These are phyloP conservation scores for Neurospora sp. DNA, from an alignment of 495 filamentous ascomycete species.

Conservation along the genomic window DNA sequence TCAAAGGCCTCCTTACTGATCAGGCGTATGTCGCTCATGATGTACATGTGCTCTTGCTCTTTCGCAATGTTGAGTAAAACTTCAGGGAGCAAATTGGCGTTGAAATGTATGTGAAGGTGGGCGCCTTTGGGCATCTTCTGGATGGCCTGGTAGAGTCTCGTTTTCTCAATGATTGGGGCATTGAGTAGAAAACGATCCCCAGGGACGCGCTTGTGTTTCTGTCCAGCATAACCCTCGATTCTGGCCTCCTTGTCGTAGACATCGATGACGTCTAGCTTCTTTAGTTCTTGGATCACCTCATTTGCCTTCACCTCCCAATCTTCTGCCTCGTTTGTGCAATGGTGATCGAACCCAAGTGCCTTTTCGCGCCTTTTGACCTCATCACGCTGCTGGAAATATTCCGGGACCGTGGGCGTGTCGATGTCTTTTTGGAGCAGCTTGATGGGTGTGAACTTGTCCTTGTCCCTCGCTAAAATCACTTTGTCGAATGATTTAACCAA, in stretches of 20 bases:
- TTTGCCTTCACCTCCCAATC: slow-evolving; percentile 20
- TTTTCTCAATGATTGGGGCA: slow-evolving; percentile 35
- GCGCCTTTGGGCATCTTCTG: slow-evolving; percentile 42
- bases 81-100: slow-evolving; percentile 39
- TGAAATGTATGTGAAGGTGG: slow-evolving; percentile 49
- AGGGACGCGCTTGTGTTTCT: slow-evolving; percentile 21
- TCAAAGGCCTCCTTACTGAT: slow-evolving; percentile 14
- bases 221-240: slow-evolving; percentile 18
- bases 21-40: slow-evolving; percentile 35
- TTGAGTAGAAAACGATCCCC: slow-evolving; percentile 42
- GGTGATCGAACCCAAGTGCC: slow-evolving; percentile 16
- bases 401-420: background rate
- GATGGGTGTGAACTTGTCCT: background rate
- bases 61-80: slow-evolving; percentile 42
- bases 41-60: slow-evolving; percentile 42
- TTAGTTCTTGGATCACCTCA: slow-evolving; percentile 22
- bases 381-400: background rate
- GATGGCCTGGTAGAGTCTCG: slow-evolving; percentile 31
- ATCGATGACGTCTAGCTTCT: slow-evolving; percentile 18
- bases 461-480: background rate
- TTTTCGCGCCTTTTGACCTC: slow-evolving; percentile 8
- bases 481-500: background rate
- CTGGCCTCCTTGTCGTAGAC: slow-evolving; percentile 12
- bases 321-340: slow-evolving; percentile 8
- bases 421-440: background rate